Conservation (phyloP, 1,139 yeast genomes). For the Candida dubliniensis region DNA sequence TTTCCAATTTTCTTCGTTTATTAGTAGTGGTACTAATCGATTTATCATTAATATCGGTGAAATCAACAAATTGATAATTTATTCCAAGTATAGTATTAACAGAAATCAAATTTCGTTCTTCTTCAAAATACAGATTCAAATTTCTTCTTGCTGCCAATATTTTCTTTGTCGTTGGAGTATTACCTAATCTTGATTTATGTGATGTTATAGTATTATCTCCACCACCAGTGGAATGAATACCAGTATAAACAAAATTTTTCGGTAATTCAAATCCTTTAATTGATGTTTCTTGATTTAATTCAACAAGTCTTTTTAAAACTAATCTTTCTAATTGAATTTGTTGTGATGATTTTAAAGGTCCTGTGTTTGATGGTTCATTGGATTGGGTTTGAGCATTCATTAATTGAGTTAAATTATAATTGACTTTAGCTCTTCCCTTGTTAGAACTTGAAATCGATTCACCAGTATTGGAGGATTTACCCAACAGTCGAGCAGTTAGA, state of each 20-base stretch:
- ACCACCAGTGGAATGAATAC: constrained; percentile 25
- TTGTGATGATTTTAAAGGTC: constrained; percentile 44
- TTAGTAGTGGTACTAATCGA: too few relatives aligned
- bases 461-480: constrained; percentile 12
- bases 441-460: constrained; percentile 16
- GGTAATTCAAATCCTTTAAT: constrained; percentile 40
- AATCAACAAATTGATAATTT: constrained; percentile 45
- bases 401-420: constrained; percentile 45
- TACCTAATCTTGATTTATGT: constrained; percentile 38
- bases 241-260: constrained; percentile 39
- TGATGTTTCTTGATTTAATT: constrained; percentile 35
- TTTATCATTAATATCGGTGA: constrained; percentile 15
- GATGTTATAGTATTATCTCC: constrained; percentile 13
- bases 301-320: constrained; percentile 38
- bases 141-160: constrained; percentile 47
- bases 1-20: constrained; percentile 18
- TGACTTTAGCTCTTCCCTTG: constrained; percentile 41
- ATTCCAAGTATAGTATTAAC: constrained; percentile 42
- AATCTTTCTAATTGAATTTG: constrained; percentile 45
- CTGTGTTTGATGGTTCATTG: constrained; percentile 20
- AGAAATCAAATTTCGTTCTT: constrained; percentile 45
- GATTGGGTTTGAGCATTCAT: constrained; percentile 48
- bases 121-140: constrained; percentile 48
- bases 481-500: constrained; percentile 39
- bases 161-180: constrained; percentile 47